phyloP scores from a whole-genome alignment of 495 filamentous ascomycete species.

The Stereocaulon alpinum region DNA sequence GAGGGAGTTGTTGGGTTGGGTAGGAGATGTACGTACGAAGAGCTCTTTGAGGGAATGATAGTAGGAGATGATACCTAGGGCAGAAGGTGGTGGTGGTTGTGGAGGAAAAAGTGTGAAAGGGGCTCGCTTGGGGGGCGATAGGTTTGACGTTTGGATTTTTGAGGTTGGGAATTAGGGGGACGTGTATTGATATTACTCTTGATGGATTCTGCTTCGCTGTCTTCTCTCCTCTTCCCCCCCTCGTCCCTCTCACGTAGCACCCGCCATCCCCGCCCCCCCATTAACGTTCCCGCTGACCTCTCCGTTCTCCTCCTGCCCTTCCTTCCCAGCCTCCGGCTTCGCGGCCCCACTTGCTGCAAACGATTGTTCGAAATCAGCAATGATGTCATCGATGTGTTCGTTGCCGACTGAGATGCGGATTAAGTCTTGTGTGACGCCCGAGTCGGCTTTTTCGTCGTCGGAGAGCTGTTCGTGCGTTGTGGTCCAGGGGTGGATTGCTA shows the following conservation, averaged over 20 bases:
- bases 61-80: no score
- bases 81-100: no score
- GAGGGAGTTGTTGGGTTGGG: no score
- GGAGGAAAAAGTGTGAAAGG: no score
- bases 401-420: constrained; percentile 96
- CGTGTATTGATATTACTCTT: no score
- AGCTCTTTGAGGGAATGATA: no score
- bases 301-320: constrained; percentile 25
- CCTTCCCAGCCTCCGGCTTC: constrained; percentile 20
- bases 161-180: no score
- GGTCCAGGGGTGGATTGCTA: constrained; percentile 93
- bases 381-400: constrained; percentile 97
- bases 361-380: constrained; percentile 89
- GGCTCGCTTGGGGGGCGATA: no score
- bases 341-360: constrained; percentile 50
- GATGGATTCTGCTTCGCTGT: no score
- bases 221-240: background rate
- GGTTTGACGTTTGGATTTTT: no score
- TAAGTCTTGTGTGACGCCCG: constrained; percentile 82
- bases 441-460: constrained; percentile 69
- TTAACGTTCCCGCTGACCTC: constrained; percentile 28
- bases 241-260: background rate
- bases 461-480: constrained; percentile 93
- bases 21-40: no score
- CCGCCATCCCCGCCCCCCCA: constrained; percentile 22